These are phyloP conservation scores for Aspergillus spinulosporus DNA, from an alignment of 2,329 filamentous ascomycete genomes.

Conservation along the genomic window DNA sequence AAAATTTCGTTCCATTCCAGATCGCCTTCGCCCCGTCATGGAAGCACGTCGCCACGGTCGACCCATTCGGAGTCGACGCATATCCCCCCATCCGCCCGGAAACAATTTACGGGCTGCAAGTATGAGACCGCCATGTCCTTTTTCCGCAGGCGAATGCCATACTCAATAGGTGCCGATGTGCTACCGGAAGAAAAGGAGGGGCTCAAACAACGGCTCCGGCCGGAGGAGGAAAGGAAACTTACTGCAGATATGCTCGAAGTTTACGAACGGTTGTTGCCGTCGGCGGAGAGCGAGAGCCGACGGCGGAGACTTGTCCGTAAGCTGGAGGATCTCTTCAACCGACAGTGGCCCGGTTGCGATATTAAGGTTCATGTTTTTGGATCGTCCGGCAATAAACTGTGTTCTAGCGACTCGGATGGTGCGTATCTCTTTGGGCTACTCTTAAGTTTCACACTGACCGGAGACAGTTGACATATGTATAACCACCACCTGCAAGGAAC, in stretches of 20 bases:
- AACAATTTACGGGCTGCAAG: slow-evolving; percentile 70
- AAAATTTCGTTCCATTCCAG: slow-evolving; percentile 78
- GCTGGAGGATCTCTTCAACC: slow-evolving; percentile 81
- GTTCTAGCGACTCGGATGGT: slow-evolving; percentile 96
- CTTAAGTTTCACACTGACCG: slow-evolving; percentile 25
- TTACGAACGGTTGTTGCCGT: slow-evolving; percentile 82
- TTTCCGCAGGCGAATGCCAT: slow-evolving; percentile 84
- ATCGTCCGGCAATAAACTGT: slow-evolving; percentile 93
- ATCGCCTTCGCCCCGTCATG: slow-evolving; percentile 74
- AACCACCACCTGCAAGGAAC: slow-evolving; percentile 80
- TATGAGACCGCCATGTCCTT: slow-evolving; percentile 85
- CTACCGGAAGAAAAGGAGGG: slow-evolving; percentile 69
- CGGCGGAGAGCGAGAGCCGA: slow-evolving; percentile 72
- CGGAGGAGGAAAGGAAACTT: slow-evolving; percentile 72
- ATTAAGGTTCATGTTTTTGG: slow-evolving; percentile 94
- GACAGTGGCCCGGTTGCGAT: slow-evolving; percentile 86
- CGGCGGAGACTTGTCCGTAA: slow-evolving; percentile 78
- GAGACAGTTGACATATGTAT: slow-evolving; percentile 90
- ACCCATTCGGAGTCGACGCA: slow-evolving; percentile 87
- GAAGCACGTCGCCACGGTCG: slow-evolving; percentile 83
- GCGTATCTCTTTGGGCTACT: slow-evolving; percentile 34
- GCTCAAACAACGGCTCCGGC: slow-evolving; percentile 68
- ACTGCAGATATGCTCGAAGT: slow-evolving; percentile 81
- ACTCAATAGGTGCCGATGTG: slow-evolving; percentile 79
- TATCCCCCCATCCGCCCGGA: slow-evolving; percentile 66